Evolutionary conservation across 148 eudicot genomes (phyloP).

Genomic region (Gaultheria prostrata): DNA sequence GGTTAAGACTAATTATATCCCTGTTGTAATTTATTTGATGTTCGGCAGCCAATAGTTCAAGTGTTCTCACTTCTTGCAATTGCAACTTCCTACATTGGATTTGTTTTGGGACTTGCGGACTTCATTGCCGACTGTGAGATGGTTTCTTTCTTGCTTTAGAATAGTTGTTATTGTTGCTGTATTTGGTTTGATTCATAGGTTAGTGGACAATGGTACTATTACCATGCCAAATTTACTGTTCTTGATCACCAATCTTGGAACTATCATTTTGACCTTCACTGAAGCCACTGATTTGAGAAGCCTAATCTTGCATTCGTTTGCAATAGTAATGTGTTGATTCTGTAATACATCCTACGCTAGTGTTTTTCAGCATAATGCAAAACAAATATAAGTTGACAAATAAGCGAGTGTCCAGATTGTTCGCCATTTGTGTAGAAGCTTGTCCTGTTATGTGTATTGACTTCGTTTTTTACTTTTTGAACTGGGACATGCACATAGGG

Average conservation of each 20-base stretch:
- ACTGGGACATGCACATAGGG: too few relatives aligned
- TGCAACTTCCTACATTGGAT: constrained; percentile 91
- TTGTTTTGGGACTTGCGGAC: constrained; percentile 85
- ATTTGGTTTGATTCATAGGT: background rate
- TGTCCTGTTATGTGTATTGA: background rate
- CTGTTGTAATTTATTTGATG: constrained; percentile 14
- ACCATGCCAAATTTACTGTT: background rate
- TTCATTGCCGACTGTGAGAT: constrained; percentile 88
- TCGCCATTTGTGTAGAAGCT: background rate
- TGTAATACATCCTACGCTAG: background rate
- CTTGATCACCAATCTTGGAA: background rate
- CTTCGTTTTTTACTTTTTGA: too few relatives aligned
- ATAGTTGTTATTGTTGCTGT: background rate
- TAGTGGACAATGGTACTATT: background rate
- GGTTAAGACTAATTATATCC: background rate
- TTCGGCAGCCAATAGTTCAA: constrained; percentile 83
- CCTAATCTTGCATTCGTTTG: background rate
- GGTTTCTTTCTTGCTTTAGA: constrained; percentile 4
- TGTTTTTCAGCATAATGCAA: background rate
- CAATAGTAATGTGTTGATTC: background rate
- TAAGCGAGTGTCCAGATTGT: background rate
- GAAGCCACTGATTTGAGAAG: constrained; percentile 1
- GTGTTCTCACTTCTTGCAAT: constrained; percentile 83
- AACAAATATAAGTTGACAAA: background rate
- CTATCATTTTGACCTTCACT: background rate